Base-by-base conservation (phyloP, 2,329 filamentous ascomycete genomes). In the Dothistroma septosporum region DNA sequence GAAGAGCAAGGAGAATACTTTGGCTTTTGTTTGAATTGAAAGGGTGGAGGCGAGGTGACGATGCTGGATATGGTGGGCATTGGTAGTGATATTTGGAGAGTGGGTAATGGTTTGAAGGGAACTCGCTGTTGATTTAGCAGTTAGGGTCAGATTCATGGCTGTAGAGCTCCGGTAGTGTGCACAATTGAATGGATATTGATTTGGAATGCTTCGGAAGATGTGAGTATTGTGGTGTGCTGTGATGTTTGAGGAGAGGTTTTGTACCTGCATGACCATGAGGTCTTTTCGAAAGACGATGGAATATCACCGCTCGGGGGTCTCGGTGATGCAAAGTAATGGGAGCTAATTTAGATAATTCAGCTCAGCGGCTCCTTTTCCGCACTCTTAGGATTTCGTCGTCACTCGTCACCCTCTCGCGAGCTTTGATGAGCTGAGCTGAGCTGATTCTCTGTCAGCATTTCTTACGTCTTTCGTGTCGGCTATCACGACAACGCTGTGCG, bases 11-110 rank as follows among this genome's bases (percentile, higher is more conserved):
- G 66, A 65, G 57, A 59, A 59, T 48, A 35, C 48, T 32, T 56
- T 62, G 31, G 65, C 64, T n/a, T 69, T 69, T 61, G 60, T 70
- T 10, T 70, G 63, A 68, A 35, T 4, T 2, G 24, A n/a, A 16
- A n/a, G 22, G 21, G n/a, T 28, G 16, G 47, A 31, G 4, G 10
- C 6, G 28, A 31, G 21, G 24, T 28, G 24, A 44, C 14, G 33
- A 11, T 44, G 49, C 19, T 47, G 35, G 22, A 48, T 24, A n/a
- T 12, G 46, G 22, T 55, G 52, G 52, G 21, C 55, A 57, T 50
- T 41, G 46, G 22, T 52, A 58, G 41, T 49, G 32, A 12, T 37
- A 33, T 12, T 24, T 50, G 47, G 47, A 31, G 10, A 5, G 44
- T 21, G 10, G n/a, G 44, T 21, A 10, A n/a, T 19, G 21, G 47